Percentiles rank a stretch among this genome's conserved stretches.
These are phyloP conservation scores for Bipolaris zeicola DNA, from an alignment of 2,329 filamentous ascomycete genomes.

Conservation along the genomic window DNA sequence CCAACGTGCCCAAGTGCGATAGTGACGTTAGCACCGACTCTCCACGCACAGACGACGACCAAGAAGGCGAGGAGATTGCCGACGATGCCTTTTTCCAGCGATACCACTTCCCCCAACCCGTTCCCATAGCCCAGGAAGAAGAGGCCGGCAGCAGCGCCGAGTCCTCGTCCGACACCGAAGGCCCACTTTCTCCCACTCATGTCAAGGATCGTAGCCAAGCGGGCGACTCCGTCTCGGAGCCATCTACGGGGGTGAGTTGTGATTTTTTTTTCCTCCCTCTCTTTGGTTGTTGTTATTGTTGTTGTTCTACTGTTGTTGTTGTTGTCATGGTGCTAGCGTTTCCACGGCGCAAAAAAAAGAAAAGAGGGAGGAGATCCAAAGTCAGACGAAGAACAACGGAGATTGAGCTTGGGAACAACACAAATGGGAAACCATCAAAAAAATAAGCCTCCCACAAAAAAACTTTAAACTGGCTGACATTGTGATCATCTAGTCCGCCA, in stretches of 20 bases:
- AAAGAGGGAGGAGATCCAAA: too few species aligned
- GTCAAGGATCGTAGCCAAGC: constrained; percentile 32
- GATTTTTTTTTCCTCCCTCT: not conserved
- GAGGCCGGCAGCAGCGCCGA: constrained; percentile 36
- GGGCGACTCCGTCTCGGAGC: constrained; percentile 25
- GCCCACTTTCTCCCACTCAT: constrained; percentile 46
- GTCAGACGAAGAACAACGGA: too few species aligned
- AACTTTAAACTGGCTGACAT: constrained; percentile 22
- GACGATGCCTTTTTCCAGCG: constrained; percentile 51
- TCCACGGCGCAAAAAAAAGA: not conserved
- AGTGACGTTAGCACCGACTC: constrained; percentile 25
- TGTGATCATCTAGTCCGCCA: constrained; percentile 29
- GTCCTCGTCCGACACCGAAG: constrained; percentile 46
- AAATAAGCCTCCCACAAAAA: not conserved
- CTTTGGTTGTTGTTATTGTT: not conserved
- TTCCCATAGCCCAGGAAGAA: constrained; percentile 1
- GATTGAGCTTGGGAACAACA: too few species aligned
- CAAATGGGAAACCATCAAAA: too few species aligned
- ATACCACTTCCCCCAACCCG: constrained; percentile 45
- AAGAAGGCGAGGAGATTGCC: constrained; percentile 46
- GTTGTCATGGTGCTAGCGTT: not conserved
- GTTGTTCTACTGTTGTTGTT: too few species aligned
- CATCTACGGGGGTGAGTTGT: constrained; percentile 36
- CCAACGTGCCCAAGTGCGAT: constrained; percentile 38
- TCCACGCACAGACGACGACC: constrained; percentile 65